phyloP scores from a whole-genome alignment of 116 monocot species.

The Cymodocea nodosa region DNA sequence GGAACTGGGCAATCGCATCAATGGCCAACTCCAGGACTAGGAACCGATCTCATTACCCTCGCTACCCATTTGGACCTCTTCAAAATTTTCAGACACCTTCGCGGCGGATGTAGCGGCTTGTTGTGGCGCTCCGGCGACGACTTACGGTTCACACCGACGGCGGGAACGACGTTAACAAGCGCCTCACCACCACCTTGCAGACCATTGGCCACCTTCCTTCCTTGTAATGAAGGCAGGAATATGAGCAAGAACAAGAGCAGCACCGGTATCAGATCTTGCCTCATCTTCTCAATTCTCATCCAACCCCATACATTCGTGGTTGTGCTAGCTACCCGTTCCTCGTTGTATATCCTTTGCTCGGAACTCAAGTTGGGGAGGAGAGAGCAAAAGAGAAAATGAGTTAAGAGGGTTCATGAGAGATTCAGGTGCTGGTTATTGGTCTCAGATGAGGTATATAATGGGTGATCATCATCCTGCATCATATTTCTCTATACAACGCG shows the following conservation, averaged over 20 bases:
- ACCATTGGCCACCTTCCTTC: not conserved
- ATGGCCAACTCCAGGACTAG: conserved; percentile 9
- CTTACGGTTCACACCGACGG: too few relatives aligned
- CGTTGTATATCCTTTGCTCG: not conserved
- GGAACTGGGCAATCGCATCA: not conserved
- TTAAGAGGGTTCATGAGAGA: not conserved
- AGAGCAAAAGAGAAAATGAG: not conserved
- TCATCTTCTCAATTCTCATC: not conserved
- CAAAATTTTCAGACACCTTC: too few relatives aligned
- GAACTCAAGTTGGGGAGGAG: not conserved
- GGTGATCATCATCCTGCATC: not conserved
- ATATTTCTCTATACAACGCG: not conserved
- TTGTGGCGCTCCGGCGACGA: too few relatives aligned
- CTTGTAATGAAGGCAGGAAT: not conserved
- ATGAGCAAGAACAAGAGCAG: not conserved
- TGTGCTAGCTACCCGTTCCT: not conserved
- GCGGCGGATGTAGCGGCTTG: too few relatives aligned
- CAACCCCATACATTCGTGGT: not conserved
- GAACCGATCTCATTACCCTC: conserved; percentile 1
- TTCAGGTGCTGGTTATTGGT: not conserved
- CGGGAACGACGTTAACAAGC: too few relatives aligned
- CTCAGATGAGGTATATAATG: not conserved
- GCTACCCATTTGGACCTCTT: not conserved
- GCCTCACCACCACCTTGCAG: not conserved
- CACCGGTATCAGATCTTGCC: not conserved